Conservation (phyloP, 495 filamentous ascomycete species). For the Xylaria flabelliformis region DNA sequence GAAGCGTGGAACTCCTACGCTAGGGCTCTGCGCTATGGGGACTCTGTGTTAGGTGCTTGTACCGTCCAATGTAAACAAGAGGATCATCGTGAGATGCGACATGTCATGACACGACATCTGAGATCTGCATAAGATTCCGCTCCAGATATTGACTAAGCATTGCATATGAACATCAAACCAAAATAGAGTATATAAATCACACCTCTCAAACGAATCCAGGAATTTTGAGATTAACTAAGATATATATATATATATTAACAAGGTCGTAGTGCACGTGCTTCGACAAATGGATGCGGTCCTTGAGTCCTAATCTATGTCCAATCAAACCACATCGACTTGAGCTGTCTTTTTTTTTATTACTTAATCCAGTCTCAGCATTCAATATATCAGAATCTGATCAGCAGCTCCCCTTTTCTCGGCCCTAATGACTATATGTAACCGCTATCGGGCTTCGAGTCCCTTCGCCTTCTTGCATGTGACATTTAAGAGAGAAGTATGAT, state of each 20-base stretch:
- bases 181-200: neutral
- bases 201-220: neutral
- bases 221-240: neutral
- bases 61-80: neutral
- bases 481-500: neutral
- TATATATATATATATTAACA: neutral
- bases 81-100: constrained; percentile 22
- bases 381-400: neutral
- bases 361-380: neutral
- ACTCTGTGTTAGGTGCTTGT: neutral
- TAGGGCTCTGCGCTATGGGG: neutral
- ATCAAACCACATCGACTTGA: neutral
- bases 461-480: neutral
- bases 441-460: neutral
- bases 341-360: neutral
- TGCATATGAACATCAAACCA: neutral
- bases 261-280: neutral
- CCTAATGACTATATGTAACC: neutral
- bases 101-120: constrained; percentile 20
- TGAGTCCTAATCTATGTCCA: neutral
- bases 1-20: neutral
- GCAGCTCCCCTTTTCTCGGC: neutral
- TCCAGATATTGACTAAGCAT: constrained; percentile 7
- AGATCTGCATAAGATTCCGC: constrained; percentile 20
- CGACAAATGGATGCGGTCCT: neutral